These are phyloP conservation scores for Mortierella sp. DNA, from an alignment of 371 early-diverging fungal genomes.

Conservation along the genomic window DNA sequence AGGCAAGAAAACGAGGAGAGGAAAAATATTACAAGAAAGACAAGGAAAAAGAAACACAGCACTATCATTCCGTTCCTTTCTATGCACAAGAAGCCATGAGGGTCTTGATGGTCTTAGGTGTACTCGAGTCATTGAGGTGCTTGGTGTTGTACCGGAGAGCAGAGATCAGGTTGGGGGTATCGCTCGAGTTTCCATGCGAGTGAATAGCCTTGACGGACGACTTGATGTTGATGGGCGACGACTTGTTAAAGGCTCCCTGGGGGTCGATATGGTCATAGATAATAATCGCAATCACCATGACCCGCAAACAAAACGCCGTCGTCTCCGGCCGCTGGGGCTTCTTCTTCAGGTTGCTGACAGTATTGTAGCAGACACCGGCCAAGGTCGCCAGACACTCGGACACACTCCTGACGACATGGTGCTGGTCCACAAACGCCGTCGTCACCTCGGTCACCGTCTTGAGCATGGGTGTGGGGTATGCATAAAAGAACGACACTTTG, in stretches of 20 bases:
- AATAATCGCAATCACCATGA: slow-evolving; percentile 90
- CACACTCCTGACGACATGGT: slow-evolving; percentile 66
- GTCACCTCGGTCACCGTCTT: slow-evolving; percentile 86
- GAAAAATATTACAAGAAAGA: not conserved
- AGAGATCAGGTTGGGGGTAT: slow-evolving; percentile 74
- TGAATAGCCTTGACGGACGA: slow-evolving; percentile 83
- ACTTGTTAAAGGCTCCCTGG: slow-evolving; percentile 84
- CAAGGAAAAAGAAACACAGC: not conserved
- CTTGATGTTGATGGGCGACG: slow-evolving; percentile 83
- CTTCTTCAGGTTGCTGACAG: slow-evolving; percentile 64
- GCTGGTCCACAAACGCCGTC: slow-evolving; percentile 66
- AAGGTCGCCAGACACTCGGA: slow-evolving; percentile 77
- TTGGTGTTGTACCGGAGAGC: slow-evolving; percentile 84
- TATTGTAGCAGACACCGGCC: slow-evolving; percentile 78
- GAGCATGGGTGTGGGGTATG: slow-evolving; percentile 94
- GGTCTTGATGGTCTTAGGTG: slow-evolving; percentile 82
- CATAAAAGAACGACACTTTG: slow-evolving; percentile 94
- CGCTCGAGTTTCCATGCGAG: slow-evolving; percentile 64
- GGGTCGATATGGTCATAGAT: slow-evolving; percentile 92
- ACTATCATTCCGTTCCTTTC: not conserved
- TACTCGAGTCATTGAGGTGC: slow-evolving; percentile 86
- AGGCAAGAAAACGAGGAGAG: not conserved
- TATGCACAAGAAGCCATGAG: slow-evolving; percentile 53
- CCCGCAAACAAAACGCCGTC: slow-evolving; percentile 81
- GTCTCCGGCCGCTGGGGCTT: slow-evolving; percentile 67